These are phyloP conservation scores for Mycena albidolilacea DNA, from an alignment of 768 basidiomycete species.

Conservation along the genomic window DNA sequence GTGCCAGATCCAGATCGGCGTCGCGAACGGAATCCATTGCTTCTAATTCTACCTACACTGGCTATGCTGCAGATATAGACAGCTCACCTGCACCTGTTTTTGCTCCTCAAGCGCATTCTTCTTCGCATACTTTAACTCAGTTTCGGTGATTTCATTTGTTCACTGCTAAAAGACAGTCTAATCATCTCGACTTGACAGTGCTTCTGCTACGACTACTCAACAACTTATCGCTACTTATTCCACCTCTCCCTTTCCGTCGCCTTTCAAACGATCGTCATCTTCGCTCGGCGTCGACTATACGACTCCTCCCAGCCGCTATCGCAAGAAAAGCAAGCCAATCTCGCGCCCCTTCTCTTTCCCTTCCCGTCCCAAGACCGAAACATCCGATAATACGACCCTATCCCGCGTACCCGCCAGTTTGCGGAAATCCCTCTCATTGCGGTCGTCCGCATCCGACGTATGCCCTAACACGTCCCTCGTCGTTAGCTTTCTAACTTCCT, in stretches of 20 bases:
- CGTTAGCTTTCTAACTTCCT: not conserved
- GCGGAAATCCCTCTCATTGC: conserved; percentile 57
- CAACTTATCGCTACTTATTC: not conserved
- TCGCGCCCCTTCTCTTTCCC: conserved; percentile 17
- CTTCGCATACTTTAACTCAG: not conserved
- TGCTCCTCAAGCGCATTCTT: conserved; percentile 1
- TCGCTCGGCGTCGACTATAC: conserved; percentile 19
- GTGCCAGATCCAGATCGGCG: conserved; percentile 9
- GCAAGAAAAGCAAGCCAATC: conserved; percentile 31
- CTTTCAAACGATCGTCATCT: conserved; percentile 30
- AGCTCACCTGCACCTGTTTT: conserved; percentile 2
- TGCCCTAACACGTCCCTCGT: conserved; percentile 12
- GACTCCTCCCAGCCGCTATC: not conserved
- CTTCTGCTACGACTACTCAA: conserved; percentile 15
- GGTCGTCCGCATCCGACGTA: conserved; percentile 46
- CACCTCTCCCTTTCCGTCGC: not conserved
- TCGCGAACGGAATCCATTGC: conserved; percentile 23
- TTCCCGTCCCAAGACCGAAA: conserved; percentile 1
- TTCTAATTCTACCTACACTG: conserved; percentile 18
- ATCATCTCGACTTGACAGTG: not conserved
- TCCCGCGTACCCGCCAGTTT: conserved; percentile 53
- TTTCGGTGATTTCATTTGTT: conserved; percentile 3
- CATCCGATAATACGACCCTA: not conserved
- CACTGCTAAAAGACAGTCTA: not conserved
- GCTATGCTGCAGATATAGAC: conserved; percentile 32